Conservation (phyloP, 768 basidiomycete genomes). For the Sistotremastrum niveocremeum region DNA sequence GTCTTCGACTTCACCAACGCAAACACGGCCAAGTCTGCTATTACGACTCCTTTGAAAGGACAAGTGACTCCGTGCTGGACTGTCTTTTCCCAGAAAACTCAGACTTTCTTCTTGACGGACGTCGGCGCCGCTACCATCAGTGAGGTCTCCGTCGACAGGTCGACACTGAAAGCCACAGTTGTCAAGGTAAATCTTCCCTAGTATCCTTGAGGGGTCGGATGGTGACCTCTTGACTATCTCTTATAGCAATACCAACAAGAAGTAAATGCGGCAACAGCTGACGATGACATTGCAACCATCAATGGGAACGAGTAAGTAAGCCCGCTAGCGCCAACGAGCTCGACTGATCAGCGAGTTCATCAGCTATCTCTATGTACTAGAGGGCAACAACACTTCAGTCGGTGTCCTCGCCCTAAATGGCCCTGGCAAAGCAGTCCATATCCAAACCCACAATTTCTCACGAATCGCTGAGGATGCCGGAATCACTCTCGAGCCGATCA, state of each 20-base stretch:
- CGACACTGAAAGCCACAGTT: slow-evolving; percentile 28
- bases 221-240: background rate
- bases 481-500: slow-evolving; percentile 8
- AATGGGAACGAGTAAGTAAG: slow-evolving; percentile 10
- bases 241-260: slow-evolving; percentile 13
- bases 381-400: slow-evolving; percentile 8
- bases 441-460: slow-evolving; percentile 6
- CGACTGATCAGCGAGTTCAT: no score
- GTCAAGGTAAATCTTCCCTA: slow-evolving; percentile 21
- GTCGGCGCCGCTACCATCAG: slow-evolving; percentile 19
- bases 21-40: slow-evolving; percentile 7
- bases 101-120: slow-evolving; percentile 20
- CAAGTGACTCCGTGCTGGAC: slow-evolving; percentile 20
- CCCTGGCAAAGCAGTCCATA: slow-evolving; percentile 10
- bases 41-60: slow-evolving; percentile 11
- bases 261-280: slow-evolving; percentile 8
- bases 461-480: slow-evolving; percentile 7
- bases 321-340: no score
- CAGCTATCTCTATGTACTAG: slow-evolving; percentile 14
- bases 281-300: slow-evolving; percentile 11
- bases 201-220: background rate
- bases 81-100: slow-evolving; percentile 16
- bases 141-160: slow-evolving; percentile 31
- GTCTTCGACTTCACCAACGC: slow-evolving; percentile 15
- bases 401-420: slow-evolving; percentile 11